Evolutionary conservation across 257 asterid genomes (phyloP).

Genomic region (Nemophila menziesii): DNA sequence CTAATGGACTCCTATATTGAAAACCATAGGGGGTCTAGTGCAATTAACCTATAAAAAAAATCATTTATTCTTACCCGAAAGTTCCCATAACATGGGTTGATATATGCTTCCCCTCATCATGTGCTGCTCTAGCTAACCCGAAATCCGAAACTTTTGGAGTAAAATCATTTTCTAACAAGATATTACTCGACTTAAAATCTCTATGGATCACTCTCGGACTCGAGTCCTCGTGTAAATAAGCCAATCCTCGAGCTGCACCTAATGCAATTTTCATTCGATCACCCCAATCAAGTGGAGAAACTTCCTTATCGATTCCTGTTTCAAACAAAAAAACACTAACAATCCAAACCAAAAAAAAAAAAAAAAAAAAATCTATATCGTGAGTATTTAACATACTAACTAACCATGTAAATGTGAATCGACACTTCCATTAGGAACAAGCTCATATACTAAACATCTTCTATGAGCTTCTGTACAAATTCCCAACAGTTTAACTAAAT

Average conservation of each 20-base stretch:
- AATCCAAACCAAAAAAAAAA: too few relatives aligned
- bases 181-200: conserved; percentile 92
- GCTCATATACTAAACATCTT: conserved; percentile 69
- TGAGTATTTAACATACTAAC: too few relatives aligned
- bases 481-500: conserved; percentile 74
- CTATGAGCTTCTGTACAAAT: conserved; percentile 61
- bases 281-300: conserved; percentile 67
- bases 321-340: too few relatives aligned
- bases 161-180: conserved; percentile 67
- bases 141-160: conserved; percentile 93
- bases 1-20: too few relatives aligned
- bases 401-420: conserved; percentile 87
- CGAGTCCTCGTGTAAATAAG: conserved; percentile 90
- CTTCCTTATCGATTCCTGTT: conserved; percentile 62
- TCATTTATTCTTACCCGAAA: conserved; percentile 76
- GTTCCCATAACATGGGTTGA: conserved; percentile 98
- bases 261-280: conserved; percentile 79
- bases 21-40: too few relatives aligned
- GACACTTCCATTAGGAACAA: conserved; percentile 86
- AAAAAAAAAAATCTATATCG: too few relatives aligned
- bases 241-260: conserved; percentile 88
- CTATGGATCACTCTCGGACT: conserved; percentile 94
- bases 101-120: conserved; percentile 62
- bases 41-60: too few relatives aligned
- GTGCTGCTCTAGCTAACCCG: conserved; percentile 83